Percentiles rank a stretch among this genome's conserved stretches.
Conservation (phyloP, 73 alveolate species). For the Paramecium biaurelia region DNA sequence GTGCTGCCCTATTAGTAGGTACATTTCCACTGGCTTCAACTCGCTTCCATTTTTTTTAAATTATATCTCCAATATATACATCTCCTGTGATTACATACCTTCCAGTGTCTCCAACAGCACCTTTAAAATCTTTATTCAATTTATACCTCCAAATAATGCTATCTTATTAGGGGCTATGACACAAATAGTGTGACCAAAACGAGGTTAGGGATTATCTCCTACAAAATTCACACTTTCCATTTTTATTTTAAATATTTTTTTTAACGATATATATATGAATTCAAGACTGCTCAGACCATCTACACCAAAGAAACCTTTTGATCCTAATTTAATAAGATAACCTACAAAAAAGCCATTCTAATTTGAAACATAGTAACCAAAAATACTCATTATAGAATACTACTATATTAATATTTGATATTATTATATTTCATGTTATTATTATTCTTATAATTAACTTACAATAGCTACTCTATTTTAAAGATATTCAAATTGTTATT, state of each 20-base stretch:
- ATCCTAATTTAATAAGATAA: not conserved
- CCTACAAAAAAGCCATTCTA: not conserved
- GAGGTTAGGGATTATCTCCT: slow-evolving; percentile 53
- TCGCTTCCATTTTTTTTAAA: slow-evolving; percentile 74
- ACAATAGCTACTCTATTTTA: not conserved
- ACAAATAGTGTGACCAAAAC: slow-evolving; percentile 98
- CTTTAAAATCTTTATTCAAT: not conserved
- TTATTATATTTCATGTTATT: not conserved
- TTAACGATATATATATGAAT: not conserved
- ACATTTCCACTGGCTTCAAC: slow-evolving; percentile 74
- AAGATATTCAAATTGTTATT: not conserved
- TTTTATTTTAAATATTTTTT: not conserved
- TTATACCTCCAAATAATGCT: slow-evolving; percentile 77
- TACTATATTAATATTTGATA: not conserved
- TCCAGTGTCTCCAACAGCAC: slow-evolving; percentile 95
- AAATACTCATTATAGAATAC: not conserved
- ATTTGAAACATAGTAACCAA: not conserved
- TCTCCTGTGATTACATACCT: slow-evolving; percentile 98
- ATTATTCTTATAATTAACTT: not conserved
- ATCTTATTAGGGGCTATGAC: slow-evolving; percentile 83
- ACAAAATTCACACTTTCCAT: not conserved
- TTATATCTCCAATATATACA: slow-evolving; percentile 87
- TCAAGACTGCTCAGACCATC: not conserved
- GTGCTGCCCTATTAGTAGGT: slow-evolving; percentile 68
- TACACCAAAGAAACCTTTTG: not conserved